Base-by-base conservation (phyloP, 1,139 yeast species). In the Taiozyma sp. region DNA sequence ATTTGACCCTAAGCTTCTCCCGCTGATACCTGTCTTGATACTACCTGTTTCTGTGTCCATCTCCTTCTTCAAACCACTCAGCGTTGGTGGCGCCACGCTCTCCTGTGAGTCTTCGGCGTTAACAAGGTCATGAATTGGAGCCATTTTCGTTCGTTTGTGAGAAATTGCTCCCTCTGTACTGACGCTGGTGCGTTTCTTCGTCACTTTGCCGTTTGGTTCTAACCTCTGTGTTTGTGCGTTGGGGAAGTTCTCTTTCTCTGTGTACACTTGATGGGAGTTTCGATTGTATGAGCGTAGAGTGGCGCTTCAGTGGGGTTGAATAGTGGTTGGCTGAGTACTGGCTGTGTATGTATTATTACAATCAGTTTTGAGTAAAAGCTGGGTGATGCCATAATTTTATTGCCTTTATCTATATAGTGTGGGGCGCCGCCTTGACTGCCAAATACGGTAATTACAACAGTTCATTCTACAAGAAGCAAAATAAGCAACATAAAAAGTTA, bases 91-190 rank as follows among this genome's bases (percentile, higher is more conserved):
- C 2, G 4, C 14, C 16, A 19, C 24, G 3, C 24, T 37, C 24
- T 2, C n/a, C 24, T 16, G 24, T 10, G 22, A 16, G 16, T 37
- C 41, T 3, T 19, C 24, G 4, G 22, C n/a, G 24, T 50, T 28
- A 10, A 50, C 37, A 24, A 50, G 24, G 21, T 50, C 47, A n/a
- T 48, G 50, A 6, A 50, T 42, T 10, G 55, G 53, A 9, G 53
- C 45, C 51, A 49, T 26, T 22, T 44, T 16, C 14, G 29, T 29
- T 16, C 26, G 19, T 29, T 43, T 29, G 21, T n/a, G 28, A 28
- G 45, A 19, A 19, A 11, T 32, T 7, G n/a, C 26, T 30, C 19
- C 16, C 19, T 43, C 34, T 21, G 29, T 22, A 13, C 32, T 16
- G 7, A 8, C 24, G 19, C 26, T 13, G 14, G 19, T 37, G 14